These are phyloP conservation scores for Rheum nobile DNA, from an alignment of 148 eudicot genomes.

Conservation along the genomic window DNA sequence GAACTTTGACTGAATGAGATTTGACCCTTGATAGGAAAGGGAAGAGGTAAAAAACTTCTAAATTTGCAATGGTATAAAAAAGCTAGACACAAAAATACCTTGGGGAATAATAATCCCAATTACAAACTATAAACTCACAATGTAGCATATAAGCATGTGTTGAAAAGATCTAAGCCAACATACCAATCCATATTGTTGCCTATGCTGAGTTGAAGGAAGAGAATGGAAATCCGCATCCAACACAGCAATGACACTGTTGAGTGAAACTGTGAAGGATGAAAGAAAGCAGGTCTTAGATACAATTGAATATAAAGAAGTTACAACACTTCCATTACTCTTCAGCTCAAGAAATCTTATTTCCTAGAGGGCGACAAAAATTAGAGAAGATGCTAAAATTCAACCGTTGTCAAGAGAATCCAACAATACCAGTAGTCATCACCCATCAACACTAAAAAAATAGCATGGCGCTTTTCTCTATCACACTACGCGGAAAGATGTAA, in stretches of 20 bases:
- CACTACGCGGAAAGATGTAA: too few species aligned
- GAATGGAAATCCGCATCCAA: constrained; percentile 98
- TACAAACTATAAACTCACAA: not conserved
- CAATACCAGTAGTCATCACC: too few species aligned
- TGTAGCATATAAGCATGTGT: not conserved
- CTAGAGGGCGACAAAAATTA: too few species aligned
- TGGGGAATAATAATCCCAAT: not conserved
- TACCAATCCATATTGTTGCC: constrained; percentile 97
- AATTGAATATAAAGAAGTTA: not conserved
- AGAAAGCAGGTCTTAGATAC: not conserved
- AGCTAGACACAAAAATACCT: not conserved
- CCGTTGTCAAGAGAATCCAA: too few species aligned
- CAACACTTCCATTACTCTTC: not conserved
- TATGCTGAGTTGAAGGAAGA: constrained; percentile 85
- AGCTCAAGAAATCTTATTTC: not conserved
- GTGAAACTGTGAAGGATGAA: constrained; percentile 48
- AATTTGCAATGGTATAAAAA: not conserved
- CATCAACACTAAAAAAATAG: too few species aligned
- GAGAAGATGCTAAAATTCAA: too few species aligned
- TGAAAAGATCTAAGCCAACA: constrained; percentile 18
- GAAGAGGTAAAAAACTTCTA: not conserved
- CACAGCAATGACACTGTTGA: constrained; percentile 96
- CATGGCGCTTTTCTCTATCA: too few species aligned
- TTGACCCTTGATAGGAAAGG: not conserved
- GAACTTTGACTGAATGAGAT: too few species aligned